These are phyloP conservation scores for Pholiota microspora DNA, from an alignment of 768 basidiomycete genomes.

Conservation along the genomic window DNA sequence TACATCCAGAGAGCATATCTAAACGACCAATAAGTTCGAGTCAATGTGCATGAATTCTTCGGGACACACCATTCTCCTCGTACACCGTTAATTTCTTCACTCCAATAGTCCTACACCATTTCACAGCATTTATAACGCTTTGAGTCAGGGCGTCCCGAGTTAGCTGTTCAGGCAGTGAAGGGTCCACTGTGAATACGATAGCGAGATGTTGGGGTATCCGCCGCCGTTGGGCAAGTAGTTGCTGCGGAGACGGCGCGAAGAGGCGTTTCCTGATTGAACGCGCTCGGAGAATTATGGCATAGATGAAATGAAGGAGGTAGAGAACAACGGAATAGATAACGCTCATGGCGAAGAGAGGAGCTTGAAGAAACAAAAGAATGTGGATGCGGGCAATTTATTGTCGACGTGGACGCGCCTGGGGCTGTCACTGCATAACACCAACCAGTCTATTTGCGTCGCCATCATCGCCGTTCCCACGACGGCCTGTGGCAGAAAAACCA, in stretches of 20 bases:
- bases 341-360: slow-evolving; percentile 32
- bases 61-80: slow-evolving; percentile 61
- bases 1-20: slow-evolving; percentile 42
- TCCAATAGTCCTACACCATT: slow-evolving; percentile 64
- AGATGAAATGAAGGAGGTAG: slow-evolving; percentile 55
- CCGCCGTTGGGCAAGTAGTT: slow-evolving; percentile 49
- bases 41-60: background rate
- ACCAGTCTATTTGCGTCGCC: slow-evolving; percentile 8
- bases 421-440: background rate
- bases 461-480: background rate
- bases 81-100: slow-evolving; percentile 68
- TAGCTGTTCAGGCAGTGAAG: slow-evolving; percentile 30
- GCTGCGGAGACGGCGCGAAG: slow-evolving; percentile 37
- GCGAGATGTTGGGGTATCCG: slow-evolving; percentile 69
- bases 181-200: slow-evolving; percentile 53
- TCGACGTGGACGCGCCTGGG: slow-evolving; percentile 18
- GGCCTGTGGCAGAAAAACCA: background rate
- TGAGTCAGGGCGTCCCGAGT: slow-evolving; percentile 45
- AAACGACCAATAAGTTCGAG: background rate
- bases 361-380: slow-evolving; percentile 5
- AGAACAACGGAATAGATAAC: slow-evolving; percentile 48
- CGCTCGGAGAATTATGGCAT: slow-evolving; percentile 42
- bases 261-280: slow-evolving; percentile 38
- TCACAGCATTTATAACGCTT: slow-evolving; percentile 49
- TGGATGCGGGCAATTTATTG: slow-evolving; percentile 8